Base-by-base conservation (phyloP, 768 basidiomycete genomes). In the Psilocybe tampanensis region DNA sequence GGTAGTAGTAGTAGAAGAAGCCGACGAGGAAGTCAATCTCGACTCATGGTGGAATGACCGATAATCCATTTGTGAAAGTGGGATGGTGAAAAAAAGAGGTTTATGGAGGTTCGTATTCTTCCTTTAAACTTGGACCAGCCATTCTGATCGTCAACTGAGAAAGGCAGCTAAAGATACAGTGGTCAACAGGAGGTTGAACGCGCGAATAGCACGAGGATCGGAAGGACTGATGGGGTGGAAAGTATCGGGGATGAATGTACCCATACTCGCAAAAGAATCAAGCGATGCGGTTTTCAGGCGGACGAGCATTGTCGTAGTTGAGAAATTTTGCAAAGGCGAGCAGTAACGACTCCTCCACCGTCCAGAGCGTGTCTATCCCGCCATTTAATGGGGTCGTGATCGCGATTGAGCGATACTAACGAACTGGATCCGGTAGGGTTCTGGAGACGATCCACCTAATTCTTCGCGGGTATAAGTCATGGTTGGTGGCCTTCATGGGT, bases 341-440 rank as follows among this genome's bases (percentile, higher is more conserved):
- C 11, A 26, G 48, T 50, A 51, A 44, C 47, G 3, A 49, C 45
- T 47, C 29, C 49, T 26, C 29, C 26, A 21, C 6, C 4, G 39
- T 44, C 22, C 18, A 19, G 50, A 22, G 22, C 43, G 19, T 26
- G 22, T 34, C 21, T 24, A 32, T 29, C 17, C 24, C 43, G 56
- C 55, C 55, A 56, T 12, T 50, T 56, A 23, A 13, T 43, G 13
- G 49, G 56, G 49, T 34, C 33, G 18, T 26, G 36, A 47, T 24
- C 19, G 26, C 6, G 9, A 33, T 21, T 13, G 43, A 45, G 23
- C 26, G 8, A 41, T 33, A 33, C 9, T 17, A 13, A 29, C 26
- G 18, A 9, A 45, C n/a, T 22, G 39, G 29, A 12, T 8, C 12
- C 2, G 15, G 8, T 18, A 1, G 6, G 22, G 19, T 52, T 57